Evolutionary conservation across 352 stramenopile species (phyloP).

Genomic region (Globisporangium perplexum): DNA sequence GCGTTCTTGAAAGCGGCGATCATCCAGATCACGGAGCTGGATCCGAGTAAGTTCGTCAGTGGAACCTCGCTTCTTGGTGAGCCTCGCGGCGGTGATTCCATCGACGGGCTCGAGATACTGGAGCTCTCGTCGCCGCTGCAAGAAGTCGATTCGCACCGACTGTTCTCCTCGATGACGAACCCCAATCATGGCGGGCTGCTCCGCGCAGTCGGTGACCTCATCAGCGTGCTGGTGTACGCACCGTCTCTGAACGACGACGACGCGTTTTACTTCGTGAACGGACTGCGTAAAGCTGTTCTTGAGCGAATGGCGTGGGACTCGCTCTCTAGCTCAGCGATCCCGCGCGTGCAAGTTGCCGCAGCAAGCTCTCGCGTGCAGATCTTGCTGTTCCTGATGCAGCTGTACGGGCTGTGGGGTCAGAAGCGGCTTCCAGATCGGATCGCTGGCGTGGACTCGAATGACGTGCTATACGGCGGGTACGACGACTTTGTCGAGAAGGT

Average conservation of each 20-base stretch:
- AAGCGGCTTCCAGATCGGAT: slow-evolving; percentile 26
- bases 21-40: slow-evolving; percentile 65
- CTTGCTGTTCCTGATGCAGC: slow-evolving; percentile 34
- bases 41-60: slow-evolving; percentile 13
- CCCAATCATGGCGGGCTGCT: slow-evolving; percentile 13
- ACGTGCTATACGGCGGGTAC: slow-evolving; percentile 75
- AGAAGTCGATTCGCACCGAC: neutral
- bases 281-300: slow-evolving; percentile 59
- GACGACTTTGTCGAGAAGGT: slow-evolving; percentile 46
- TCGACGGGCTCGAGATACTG: slow-evolving; percentile 4
- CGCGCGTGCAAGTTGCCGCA: slow-evolving; percentile 7
- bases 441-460: slow-evolving; percentile 72
- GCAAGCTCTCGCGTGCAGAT: slow-evolving; percentile 27
- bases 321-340: slow-evolving; percentile 1
- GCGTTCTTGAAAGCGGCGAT: slow-evolving; percentile 79
- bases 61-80: neutral
- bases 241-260: slow-evolving; percentile 75
- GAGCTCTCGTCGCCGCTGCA: neutral
- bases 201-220: slow-evolving; percentile 36
- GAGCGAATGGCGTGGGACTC: slow-evolving; percentile 37
- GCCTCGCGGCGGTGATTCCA: neutral
- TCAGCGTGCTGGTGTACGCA: slow-evolving; percentile 63
- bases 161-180: neutral
- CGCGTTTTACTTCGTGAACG: slow-evolving; percentile 85
- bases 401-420: slow-evolving; percentile 66